Base-by-base conservation (phyloP, 768 basidiomycete genomes). In the Crucibulum laeve region DNA sequence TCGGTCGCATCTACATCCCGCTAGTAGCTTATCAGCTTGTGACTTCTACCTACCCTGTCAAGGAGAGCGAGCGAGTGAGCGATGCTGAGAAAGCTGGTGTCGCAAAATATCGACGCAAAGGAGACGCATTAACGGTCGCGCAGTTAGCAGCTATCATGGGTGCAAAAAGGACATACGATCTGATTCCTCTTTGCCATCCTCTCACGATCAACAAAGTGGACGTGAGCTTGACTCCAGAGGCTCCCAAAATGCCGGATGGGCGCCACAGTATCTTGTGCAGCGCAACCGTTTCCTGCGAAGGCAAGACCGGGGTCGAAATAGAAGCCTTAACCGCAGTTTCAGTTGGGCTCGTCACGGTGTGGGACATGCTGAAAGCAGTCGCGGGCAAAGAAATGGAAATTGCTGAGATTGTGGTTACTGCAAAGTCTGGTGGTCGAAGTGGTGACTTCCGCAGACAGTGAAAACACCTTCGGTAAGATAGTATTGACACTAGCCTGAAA, bases 321-420 rank as follows among this genome's bases (percentile, higher is more conserved):
- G 94, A 96, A 64, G 92, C 91, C 18, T 59, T 94, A 44, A 88
- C 84, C n/a, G 84, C 84, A 18, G 91, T 90, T 6, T 82, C 82
- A 1, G 69, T 87, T 23, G 83, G 82, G 4, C 70, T 89, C 24
- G 67, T 94, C 42, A 90, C 89, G 1, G 81, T 93, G 11, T 95
- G 91, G 87, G 91, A 92, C 57, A 93, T 95, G 91, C 74, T 93
- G 23, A 93, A 94, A 64, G 85, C 86, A 4, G 83, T 91, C 1
- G 90, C 87, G 1, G 92, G 90, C n/a, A 76, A 77, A 57, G 86
- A 89, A 45, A 92, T 95, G 88, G 65, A 77, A 46, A 88, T 96
- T 25, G 70, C 78, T 15, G 75, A 79, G 18, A 76, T 91, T 26
- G 63, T 74, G 49, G 84, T 91, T 3, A 65, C 69, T 1, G 61